Evolutionary conservation across 208 protist genomes (phyloP).

Genomic region (Kentomonas sorsogonicus): DNA sequence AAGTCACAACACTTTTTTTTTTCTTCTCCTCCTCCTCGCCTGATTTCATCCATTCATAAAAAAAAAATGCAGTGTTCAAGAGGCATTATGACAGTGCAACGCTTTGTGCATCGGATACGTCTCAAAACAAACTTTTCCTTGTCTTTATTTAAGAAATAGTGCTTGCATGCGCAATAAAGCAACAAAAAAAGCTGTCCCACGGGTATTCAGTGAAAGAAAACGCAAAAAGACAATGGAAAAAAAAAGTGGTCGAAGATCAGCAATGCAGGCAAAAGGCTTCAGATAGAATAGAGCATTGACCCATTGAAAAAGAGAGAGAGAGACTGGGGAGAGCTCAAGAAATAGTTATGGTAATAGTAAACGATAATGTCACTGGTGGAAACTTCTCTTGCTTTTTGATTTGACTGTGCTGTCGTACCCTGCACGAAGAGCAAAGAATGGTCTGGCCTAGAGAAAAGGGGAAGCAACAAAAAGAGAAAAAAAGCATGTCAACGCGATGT

Average conservation of each 20-base stretch:
- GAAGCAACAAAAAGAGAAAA: slow-evolving; percentile 2
- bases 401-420: too few relatives aligned
- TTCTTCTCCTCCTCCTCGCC: too few relatives aligned
- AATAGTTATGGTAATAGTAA: not conserved
- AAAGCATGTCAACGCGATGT: slow-evolving; percentile 11
- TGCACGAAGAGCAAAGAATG: too few relatives aligned
- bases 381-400: not conserved
- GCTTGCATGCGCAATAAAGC: too few relatives aligned
- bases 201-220: not conserved
- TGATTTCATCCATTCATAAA: too few relatives aligned
- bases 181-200: too few relatives aligned
- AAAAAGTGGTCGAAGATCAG: not conserved
- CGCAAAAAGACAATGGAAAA: not conserved
- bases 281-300: slow-evolving; percentile 3
- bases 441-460: not conserved
- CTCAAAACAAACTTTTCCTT: too few relatives aligned
- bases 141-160: not conserved
- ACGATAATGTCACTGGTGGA: not conserved
- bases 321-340: not conserved
- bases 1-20: slow-evolving; percentile 1
- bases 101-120: too few relatives aligned
- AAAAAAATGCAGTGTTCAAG: too few relatives aligned
- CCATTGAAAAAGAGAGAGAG: not conserved
- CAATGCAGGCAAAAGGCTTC: not conserved
- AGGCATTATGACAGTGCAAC: too few relatives aligned